Evolutionary conservation across 2,329 filamentous ascomycete species (phyloP), one percentile per base, ranked within the genome.

Genomic region (Talaromyces sp.): DNA sequence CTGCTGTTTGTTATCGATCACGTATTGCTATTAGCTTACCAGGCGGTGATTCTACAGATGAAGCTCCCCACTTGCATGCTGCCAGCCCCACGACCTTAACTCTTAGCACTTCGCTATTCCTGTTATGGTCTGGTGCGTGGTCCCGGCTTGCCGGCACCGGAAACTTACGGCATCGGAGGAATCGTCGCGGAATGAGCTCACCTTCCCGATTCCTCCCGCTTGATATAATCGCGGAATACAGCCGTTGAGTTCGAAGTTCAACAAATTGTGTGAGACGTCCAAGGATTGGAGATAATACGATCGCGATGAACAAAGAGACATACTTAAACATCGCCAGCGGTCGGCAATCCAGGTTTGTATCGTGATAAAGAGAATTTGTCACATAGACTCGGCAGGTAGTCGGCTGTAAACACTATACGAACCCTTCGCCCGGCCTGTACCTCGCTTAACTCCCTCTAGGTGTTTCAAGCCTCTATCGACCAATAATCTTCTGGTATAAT

Each of bases 51-150:
- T 52, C 27, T 52, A 59, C 56, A 59, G 56, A 59, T 59, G 56
- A 43, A 59, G 58, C 43, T 60, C 58, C 48, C 60, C 60, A 62
- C 60, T 62, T 62, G 35, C 48, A 62, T 39, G 60, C 27, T 52
- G 50, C 60, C 24, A 24, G 61, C 50, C 50, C 61, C 61, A 63
- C 61, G 61, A 63, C 50, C 61, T 63, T 47, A 47, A 63, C 16
- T 45, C 24, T 35, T 57, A 63, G 61, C 39, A 54, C 10, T 22
- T 22, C 27, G 1, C 45, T 13, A 39, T 61, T 0, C 33, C 31
- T 39, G n/a, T 37, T 52, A 3, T 3, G 45, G 59, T 13, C 4
- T 61, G 24, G 59, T 27, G 31, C 8, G 22, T 45, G 39, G 37
- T 43, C 56, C 56, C 56, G 56, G 56, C 37, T 59, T 59, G 56